A percentile compares a stretch with the other conserved stretches of the same genome.
phyloP scores from a whole-genome alignment of 2,329 filamentous ascomycete genomes.

The Zalaria sp. region DNA sequence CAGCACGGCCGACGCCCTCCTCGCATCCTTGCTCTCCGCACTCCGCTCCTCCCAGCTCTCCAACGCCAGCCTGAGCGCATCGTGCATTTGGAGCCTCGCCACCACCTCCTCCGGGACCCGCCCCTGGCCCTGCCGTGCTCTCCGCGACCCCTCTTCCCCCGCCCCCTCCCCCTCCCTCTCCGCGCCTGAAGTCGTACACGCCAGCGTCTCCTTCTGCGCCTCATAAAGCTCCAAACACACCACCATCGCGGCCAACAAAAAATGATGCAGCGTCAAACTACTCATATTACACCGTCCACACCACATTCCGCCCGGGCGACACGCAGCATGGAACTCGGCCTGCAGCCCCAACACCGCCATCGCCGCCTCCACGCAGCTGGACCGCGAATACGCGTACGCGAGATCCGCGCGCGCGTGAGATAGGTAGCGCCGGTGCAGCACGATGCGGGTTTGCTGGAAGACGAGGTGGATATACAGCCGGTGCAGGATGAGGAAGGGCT shows the following conservation, averaged over 20 bases:
- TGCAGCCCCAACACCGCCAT: constrained; percentile 29
- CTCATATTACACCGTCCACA: constrained; percentile 24
- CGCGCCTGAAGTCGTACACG: neutral
- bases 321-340: constrained; percentile 29
- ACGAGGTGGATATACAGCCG: constrained; percentile 32
- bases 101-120: too few relatives aligned
- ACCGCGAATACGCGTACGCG: constrained; percentile 26
- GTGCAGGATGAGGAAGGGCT: constrained; percentile 29
- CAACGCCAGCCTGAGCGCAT: neutral
- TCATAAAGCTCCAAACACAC: constrained; percentile 22
- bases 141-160: neutral
- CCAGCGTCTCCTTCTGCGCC: neutral
- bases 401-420: constrained; percentile 17
- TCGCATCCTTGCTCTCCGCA: neutral
- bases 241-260: constrained; percentile 27
- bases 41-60: constrained; percentile 1
- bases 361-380: constrained; percentile 29
- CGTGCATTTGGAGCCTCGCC: neutral
- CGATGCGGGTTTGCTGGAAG: constrained; percentile 30
- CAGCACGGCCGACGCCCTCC: constrained; percentile 1
- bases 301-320: constrained; percentile 21
- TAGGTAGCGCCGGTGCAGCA: constrained; percentile 35
- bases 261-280: constrained; percentile 23
- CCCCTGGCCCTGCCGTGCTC: too few relatives aligned
- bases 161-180: neutral